Percentiles rank a stretch among this genome's conserved stretches.
phyloP scores from a whole-genome alignment of 257 asterid species.

The Gentiana straminea region DNA sequence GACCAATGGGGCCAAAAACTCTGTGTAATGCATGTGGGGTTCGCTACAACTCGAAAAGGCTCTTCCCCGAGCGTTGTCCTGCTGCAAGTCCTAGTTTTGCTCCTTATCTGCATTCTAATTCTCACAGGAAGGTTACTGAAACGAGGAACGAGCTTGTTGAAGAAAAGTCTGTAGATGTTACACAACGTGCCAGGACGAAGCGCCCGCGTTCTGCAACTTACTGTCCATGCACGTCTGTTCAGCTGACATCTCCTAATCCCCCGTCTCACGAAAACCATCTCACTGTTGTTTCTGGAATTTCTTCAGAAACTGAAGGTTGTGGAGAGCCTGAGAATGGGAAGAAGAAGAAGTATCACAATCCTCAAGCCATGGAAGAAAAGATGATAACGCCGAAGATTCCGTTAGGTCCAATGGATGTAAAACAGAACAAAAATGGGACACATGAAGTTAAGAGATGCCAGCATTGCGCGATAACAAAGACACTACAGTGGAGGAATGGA shows the following conservation, averaged over 20 bases:
- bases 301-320: slow-evolving; percentile 27
- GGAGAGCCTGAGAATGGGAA: slow-evolving; percentile 33
- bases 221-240: slow-evolving; percentile 44
- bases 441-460: slow-evolving; percentile 18
- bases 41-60: slow-evolving; percentile 25
- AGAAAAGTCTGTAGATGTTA: too few relatives aligned
- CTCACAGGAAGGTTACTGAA: slow-evolving; percentile 50
- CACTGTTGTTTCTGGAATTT: slow-evolving; percentile 16
- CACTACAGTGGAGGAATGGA: slow-evolving; percentile 63
- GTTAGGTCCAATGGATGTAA: slow-evolving; percentile 9
- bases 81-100: slow-evolving; percentile 57
- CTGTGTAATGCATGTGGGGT: slow-evolving; percentile 35
- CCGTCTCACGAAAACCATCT: slow-evolving; percentile 28
- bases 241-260: slow-evolving; percentile 32
- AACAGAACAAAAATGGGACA: slow-evolving; percentile 7
- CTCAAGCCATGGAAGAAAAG: slow-evolving; percentile 27
- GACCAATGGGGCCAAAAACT: slow-evolving; percentile 54
- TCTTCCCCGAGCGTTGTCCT: slow-evolving; percentile 46
- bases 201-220: slow-evolving; percentile 72
- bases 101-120: slow-evolving; percentile 41
- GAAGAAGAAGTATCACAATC: slow-evolving; percentile 12
- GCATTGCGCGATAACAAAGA: slow-evolving; percentile 48
- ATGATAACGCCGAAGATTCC: slow-evolving; percentile 22
- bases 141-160: slow-evolving; percentile 24
- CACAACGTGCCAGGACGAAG: slow-evolving; percentile 78